A percentile compares a stretch with the other conserved stretches of the same genome.
phyloP scores from a whole-genome alignment of 768 basidiomycete genomes.

The Tylopilus felleus region DNA sequence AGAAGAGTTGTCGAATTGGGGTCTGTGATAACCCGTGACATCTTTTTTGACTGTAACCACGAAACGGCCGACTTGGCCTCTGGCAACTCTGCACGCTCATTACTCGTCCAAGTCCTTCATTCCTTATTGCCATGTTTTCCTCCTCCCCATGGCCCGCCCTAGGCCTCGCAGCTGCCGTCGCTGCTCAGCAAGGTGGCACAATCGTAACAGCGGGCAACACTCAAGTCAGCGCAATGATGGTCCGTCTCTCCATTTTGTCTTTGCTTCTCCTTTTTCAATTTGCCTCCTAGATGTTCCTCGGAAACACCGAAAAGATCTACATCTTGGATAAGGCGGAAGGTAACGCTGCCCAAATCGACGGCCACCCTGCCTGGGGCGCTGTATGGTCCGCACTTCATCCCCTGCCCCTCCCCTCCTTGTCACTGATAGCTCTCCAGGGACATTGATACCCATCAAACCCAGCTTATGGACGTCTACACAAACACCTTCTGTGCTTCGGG shows the following conservation, averaged over 20 bases:
- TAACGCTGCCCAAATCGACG: constrained; percentile 61
- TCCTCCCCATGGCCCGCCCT: constrained; percentile 41
- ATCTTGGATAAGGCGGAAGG: constrained; percentile 90
- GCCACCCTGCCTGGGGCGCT: constrained; percentile 72
- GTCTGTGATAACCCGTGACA: background rate
- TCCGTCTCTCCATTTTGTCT: constrained; percentile 22
- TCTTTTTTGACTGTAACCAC: background rate
- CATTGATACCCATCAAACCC: constrained; percentile 16
- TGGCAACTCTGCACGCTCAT: constrained; percentile 10
- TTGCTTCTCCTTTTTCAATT: background rate
- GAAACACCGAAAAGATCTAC: constrained; percentile 77
- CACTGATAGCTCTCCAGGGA: constrained; percentile 17
- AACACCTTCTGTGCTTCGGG: constrained; percentile 84
- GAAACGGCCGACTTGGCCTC: background rate
- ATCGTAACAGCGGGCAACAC: constrained; percentile 32
- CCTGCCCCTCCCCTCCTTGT: background rate
- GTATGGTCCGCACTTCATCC: constrained; percentile 45
- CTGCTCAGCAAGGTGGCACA: constrained; percentile 25
- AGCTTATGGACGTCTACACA: constrained; percentile 42
- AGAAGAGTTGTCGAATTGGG: background rate
- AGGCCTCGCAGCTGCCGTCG: constrained; percentile 38
- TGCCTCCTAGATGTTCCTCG: constrained; percentile 66
- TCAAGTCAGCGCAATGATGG: constrained; percentile 54
- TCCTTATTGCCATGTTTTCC: constrained; percentile 27
- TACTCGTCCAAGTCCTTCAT: background rate